Conservation (phyloP, 2,329 filamentous ascomycete species). For the Penicillium griseofulvum region DNA sequence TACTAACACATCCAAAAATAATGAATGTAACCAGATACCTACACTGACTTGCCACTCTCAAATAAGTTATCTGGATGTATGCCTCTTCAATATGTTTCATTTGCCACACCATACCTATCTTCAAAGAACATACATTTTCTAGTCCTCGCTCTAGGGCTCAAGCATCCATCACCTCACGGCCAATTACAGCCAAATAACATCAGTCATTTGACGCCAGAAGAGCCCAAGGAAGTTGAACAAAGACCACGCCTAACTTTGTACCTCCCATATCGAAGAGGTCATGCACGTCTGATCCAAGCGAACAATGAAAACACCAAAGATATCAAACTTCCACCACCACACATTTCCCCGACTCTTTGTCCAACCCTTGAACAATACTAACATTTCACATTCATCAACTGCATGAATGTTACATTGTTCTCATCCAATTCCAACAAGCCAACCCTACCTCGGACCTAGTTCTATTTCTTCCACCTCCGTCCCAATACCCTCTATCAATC, state of each 20-base stretch:
- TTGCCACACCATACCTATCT: background rate
- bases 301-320: constrained; percentile 2
- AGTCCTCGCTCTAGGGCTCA: background rate
- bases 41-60: background rate
- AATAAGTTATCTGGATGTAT: background rate
- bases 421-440: background rate
- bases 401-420: background rate
- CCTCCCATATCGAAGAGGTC: background rate
- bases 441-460: background rate
- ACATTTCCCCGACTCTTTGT: background rate
- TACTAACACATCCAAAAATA: background rate
- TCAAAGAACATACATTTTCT: background rate
- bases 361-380: constrained; percentile 2
- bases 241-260: background rate
- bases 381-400: background rate
- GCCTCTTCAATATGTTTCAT: background rate
- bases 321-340: background rate
- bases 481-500: background rate
- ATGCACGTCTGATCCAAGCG: background rate
- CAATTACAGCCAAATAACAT: background rate
- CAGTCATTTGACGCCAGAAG: background rate
- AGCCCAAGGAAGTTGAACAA: background rate
- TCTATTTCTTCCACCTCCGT: background rate
- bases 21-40: background rate
- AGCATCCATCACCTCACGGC: background rate